Base-by-base conservation (phyloP, 192 early-diverging fungal genomes). In the Coemansia sp. region DNA sequence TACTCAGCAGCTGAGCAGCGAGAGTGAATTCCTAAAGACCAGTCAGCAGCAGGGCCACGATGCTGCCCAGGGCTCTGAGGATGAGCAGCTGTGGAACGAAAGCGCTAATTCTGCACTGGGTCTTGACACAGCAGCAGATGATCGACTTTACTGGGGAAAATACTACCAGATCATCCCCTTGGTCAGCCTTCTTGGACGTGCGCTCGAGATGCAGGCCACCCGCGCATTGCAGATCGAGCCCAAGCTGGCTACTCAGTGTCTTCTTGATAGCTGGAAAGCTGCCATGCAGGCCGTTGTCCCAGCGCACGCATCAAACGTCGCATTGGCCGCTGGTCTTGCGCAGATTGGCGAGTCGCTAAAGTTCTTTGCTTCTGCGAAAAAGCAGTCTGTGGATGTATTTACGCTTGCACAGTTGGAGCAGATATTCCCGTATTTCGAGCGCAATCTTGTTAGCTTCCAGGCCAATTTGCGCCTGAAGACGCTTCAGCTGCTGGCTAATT, bases 401-500 rank as follows among this genome's bases (percentile, higher is more conserved):
- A 77, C 75, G 20, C 52, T 61, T 15, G 48, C 63, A 28, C 71
- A 83, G 62, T 70, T 78, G 2, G 69, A 70, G 38, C 32, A 18
- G 1, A 7, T 73, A 20, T 54, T 80, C 66, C 71, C 71, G 9
- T 18, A 67, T 45, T 11, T 84, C 36, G 82, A 74, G 61, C 18
- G 51, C 71, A 84, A 84, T 56, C 66, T 84, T 32, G 33, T 20
- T 34, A 76, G 74, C 64, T 62, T 67, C 22, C 74, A 84, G 48
- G 61, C 56, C 8, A 85, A 81, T 15, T 80, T 94, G 62, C 78
- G 86, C 4, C 80, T 95, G 9, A 83, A 85, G 33, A 85, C 86
- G 15, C 61, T 91, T 14, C 85, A 86, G 51, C 91, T 98, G 43
- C 79, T 99, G 28, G 64, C 70, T 1, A 74, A 81, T 2, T 96